Evolutionary conservation across 805 yeast species (phyloP), one percentile per base, ranked within the genome.

Genomic region (Komagataella pastoris): DNA sequence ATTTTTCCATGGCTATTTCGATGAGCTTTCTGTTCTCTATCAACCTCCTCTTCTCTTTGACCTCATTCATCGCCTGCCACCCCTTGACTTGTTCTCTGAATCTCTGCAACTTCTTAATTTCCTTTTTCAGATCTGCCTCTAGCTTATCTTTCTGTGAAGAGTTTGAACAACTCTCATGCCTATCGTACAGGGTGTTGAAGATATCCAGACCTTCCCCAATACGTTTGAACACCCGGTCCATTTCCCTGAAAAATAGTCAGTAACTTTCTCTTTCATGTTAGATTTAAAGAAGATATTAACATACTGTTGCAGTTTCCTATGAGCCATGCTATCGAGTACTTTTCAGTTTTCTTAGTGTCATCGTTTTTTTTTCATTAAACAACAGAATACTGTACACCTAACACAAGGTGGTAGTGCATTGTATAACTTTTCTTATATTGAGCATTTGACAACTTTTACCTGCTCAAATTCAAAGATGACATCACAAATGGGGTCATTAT

Each of bases 211-310:
- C 85, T 60, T 79, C 85, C 46, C 71, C 62, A 51, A 79, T 77
- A 64, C 77, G 79, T 62, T 79, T 79, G 67, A 77, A 77, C 60
- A 79, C 78, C 56, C 80, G 79, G 63, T 79, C 85, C 63, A 79
- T 76, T 68, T 79, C 85, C 65, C 72, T 68, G 43, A 17, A 24
- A 47, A 17, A 14, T 21, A 17, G 49, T 49, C 46, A 49, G 51
- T 44, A n/a, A 44, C 8, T 7, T 21, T 49, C 23, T 45, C 45
- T 12, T 21, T n/a, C 21, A 8, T 18, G 21, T 40, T 12, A 17
- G 17, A 36, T 21, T 17, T 4, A 2, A 19, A 17, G 4, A 23
- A 10, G 23, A 8, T 21, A 7, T 23, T 19, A 45, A 64, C 69
- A 51, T 63, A 66, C 71, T 68, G 72, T 57, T 67, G 71, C 47